Conservation (phyloP, 1,139 yeast genomes). For the Citeromyces siamensis region DNA sequence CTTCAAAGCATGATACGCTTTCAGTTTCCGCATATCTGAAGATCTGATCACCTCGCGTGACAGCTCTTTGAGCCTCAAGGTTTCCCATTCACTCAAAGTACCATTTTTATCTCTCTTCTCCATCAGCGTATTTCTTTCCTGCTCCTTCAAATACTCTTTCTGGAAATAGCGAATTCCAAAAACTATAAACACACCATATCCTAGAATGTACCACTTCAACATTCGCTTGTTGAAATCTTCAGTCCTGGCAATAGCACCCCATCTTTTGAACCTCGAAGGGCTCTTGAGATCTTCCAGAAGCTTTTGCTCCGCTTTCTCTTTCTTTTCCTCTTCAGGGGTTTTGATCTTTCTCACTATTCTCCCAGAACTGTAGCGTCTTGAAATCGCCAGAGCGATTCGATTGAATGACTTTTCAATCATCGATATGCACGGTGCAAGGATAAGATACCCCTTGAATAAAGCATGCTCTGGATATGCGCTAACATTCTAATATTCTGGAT, state of each 20-base stretch:
- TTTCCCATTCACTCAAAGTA: slow-evolving; percentile 49
- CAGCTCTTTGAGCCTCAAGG: slow-evolving; percentile 42
- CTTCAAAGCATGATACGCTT: slow-evolving; percentile 32
- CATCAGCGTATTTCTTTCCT: slow-evolving; percentile 36
- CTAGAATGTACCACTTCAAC: slow-evolving; percentile 43
- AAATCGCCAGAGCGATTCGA: too few species aligned
- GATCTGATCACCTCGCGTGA: slow-evolving; percentile 25
- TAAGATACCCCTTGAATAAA: too few species aligned
- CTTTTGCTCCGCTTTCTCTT: slow-evolving; percentile 14
- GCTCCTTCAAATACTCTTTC: slow-evolving; percentile 53
- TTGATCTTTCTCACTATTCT: slow-evolving; percentile 3
- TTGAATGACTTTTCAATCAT: too few species aligned
- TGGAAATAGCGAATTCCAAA: slow-evolving; percentile 59
- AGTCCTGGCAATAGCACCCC: slow-evolving; percentile 34
- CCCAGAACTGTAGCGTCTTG: neutral
- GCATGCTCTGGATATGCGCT: too few species aligned
- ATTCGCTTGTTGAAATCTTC: slow-evolving; percentile 30
- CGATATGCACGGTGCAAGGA: too few species aligned
- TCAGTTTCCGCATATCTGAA: slow-evolving; percentile 31
- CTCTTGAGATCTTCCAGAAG: slow-evolving; percentile 18
- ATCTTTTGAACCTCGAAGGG: slow-evolving; percentile 18
- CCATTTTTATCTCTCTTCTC: slow-evolving; percentile 30
- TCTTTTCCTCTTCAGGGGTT: slow-evolving; percentile 12
- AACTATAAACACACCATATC: slow-evolving; percentile 40
- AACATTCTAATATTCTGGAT: too few species aligned